These are phyloP conservation scores for Suzukiozyma palmioleophila DNA, from an alignment of 1,139 yeast genomes.

Conservation along the genomic window DNA sequence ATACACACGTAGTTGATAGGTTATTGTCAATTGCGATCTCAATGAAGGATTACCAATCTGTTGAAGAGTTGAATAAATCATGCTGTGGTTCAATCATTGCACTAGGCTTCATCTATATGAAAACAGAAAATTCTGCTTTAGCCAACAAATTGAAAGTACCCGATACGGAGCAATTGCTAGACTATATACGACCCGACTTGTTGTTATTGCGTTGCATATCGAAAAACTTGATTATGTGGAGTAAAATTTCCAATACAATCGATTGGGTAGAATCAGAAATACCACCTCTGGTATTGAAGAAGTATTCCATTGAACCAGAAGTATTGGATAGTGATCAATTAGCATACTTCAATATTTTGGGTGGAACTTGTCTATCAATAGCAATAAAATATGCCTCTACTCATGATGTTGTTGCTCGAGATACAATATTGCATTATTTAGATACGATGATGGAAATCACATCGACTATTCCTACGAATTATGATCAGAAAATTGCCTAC, in stretches of 20 bases:
- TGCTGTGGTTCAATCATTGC: slow-evolving; percentile 82
- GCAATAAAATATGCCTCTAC: slow-evolving; percentile 78
- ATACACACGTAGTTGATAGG: slow-evolving; percentile 65
- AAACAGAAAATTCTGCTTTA: slow-evolving; percentile 55
- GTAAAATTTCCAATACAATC: slow-evolving; percentile 44
- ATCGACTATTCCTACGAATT: slow-evolving; percentile 41
- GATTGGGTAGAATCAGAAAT: slow-evolving; percentile 62
- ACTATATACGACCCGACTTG: slow-evolving; percentile 78
- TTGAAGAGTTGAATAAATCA: slow-evolving; percentile 64
- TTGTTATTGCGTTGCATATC: slow-evolving; percentile 67
- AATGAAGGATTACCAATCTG: slow-evolving; percentile 65
- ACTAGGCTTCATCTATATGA: slow-evolving; percentile 66
- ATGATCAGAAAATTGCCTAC: slow-evolving; percentile 60
- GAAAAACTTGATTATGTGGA: slow-evolving; percentile 77
- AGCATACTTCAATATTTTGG: slow-evolving; percentile 61
- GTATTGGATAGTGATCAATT: slow-evolving; percentile 58
- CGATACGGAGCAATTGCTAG: slow-evolving; percentile 53
- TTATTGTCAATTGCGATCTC: slow-evolving; percentile 58
- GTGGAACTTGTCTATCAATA: slow-evolving; percentile 73
- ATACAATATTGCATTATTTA: slow-evolving; percentile 54
- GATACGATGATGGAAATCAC: slow-evolving; percentile 60
- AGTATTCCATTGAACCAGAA: slow-evolving; percentile 19
- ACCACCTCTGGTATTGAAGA: slow-evolving; percentile 39
- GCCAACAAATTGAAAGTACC: slow-evolving; percentile 69
- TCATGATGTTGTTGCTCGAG: slow-evolving; percentile 50